A percentile compares a stretch with the other conserved stretches of the same genome.
Conservation (phyloP, 2,329 filamentous ascomycete genomes). For the Drechmeria coniospora region DNA sequence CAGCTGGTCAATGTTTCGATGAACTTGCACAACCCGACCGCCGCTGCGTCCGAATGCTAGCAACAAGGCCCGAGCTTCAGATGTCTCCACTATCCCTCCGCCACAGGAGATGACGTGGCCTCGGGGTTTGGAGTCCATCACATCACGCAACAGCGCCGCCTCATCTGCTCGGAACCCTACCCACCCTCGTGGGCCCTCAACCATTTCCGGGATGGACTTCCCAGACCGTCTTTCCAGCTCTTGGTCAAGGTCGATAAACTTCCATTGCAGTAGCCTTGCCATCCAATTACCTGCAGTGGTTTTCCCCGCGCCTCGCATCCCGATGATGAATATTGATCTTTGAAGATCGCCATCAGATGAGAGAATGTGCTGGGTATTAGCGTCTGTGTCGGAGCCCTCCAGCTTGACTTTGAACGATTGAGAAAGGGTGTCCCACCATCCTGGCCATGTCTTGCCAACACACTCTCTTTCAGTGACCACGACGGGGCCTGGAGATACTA, state of each 20-base stretch:
- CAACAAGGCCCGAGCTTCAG: conserved; percentile 63
- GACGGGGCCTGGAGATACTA: conserved; percentile 54
- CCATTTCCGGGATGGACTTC: conserved; percentile 73
- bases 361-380: conserved; percentile 5
- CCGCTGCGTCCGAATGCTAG: conserved; percentile 57
- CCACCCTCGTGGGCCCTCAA: conserved; percentile 61
- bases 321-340: conserved; percentile 80
- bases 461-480: conserved; percentile 83
- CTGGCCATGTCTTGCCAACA: conserved; percentile 94
- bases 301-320: conserved; percentile 95
- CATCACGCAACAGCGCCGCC: conserved; percentile 53
- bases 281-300: conserved; percentile 86
- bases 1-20: conserved; percentile 74
- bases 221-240: conserved; percentile 64
- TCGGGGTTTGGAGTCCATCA: conserved; percentile 57
- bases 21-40: conserved; percentile 74
- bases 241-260: conserved; percentile 74
- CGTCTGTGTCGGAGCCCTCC: conserved; percentile 61
- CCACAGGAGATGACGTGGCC: conserved; percentile 85
- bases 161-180: conserved; percentile 75
- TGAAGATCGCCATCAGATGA: conserved; percentile 14
- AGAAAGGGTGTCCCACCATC: conserved; percentile 88
- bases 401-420: conserved; percentile 62
- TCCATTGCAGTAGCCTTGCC: conserved; percentile 55
- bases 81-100: conserved; percentile 79